A percentile compares a stretch with the other conserved stretches of the same genome.
phyloP scores from a whole-genome alignment of 176 grass and related monocot genomes.

The Cenchrus americanus region DNA sequence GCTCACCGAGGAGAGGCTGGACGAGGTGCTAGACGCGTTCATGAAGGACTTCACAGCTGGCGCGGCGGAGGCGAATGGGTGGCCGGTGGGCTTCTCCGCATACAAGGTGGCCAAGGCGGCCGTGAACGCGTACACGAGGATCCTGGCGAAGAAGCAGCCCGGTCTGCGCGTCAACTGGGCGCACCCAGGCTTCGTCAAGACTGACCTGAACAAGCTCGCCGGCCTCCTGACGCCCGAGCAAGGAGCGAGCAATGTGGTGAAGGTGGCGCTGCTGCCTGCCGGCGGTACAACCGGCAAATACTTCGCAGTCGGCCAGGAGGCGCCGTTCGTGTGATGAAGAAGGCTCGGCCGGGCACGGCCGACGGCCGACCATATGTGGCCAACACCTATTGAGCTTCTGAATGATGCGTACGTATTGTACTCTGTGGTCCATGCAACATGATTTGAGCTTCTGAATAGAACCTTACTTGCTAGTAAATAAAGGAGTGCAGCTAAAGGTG shows the following conservation, averaged over 20 bases:
- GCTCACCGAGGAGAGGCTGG: constrained; percentile 52
- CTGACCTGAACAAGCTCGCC: constrained; percentile 30
- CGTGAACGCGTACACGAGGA: constrained; percentile 46
- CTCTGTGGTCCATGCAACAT: no score
- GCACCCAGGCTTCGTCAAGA: constrained; percentile 50
- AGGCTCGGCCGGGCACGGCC: no score
- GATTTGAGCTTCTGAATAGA: no score
- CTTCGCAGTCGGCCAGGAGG: constrained; percentile 19
- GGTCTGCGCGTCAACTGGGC: constrained; percentile 44
- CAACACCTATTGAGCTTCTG: no score
- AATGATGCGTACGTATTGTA: no score
- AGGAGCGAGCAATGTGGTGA: constrained; percentile 44
- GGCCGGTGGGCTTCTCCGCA: constrained; percentile 12
- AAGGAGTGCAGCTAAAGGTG: no score
- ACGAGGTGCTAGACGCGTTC: constrained; percentile 32
- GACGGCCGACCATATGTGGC: no score
- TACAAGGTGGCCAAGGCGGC: constrained; percentile 60
- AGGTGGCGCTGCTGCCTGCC: constrained; percentile 41
- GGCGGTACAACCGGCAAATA: constrained; percentile 27
- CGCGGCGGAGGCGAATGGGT: constrained; percentile 11
- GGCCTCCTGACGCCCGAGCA: constrained; percentile 40
- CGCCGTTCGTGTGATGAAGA: constrained; percentile 26
- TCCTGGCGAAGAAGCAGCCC: constrained; percentile 41
- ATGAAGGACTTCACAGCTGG: constrained; percentile 44
- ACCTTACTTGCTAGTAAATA: no score